Percentiles rank a stretch among this genome's conserved stretches.
phyloP scores from a whole-genome alignment of 2,329 filamentous ascomycete species.

The Ceratocystis cacaofunesta region DNA sequence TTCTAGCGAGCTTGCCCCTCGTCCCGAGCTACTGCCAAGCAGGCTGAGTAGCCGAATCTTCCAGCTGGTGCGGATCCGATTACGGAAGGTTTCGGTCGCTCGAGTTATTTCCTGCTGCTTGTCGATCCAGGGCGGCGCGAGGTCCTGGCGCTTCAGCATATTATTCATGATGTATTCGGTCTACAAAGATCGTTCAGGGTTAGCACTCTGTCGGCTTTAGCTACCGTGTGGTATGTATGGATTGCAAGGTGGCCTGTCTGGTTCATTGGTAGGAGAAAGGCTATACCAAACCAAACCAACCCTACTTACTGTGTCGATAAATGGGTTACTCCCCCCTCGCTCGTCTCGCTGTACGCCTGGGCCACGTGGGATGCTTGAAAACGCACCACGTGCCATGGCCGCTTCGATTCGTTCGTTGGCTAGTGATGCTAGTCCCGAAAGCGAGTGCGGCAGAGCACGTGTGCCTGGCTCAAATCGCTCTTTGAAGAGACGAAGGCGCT shows the following conservation, averaged over 20 bases:
- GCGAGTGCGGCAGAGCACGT: slow-evolving; percentile 56
- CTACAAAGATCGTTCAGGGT: slow-evolving; percentile 2
- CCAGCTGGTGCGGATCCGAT: slow-evolving; percentile 69
- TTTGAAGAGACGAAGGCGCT: slow-evolving; percentile 55
- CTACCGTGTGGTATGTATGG: no score
- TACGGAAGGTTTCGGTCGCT: slow-evolving; percentile 54
- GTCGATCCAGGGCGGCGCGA: slow-evolving; percentile 96
- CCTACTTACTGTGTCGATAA: slow-evolving; percentile 54
- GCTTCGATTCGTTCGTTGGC: slow-evolving; percentile 86
- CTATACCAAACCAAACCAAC: no score
- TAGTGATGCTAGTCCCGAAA: slow-evolving; percentile 64
- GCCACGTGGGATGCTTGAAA: slow-evolving; percentile 67
- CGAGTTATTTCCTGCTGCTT: slow-evolving; percentile 83
- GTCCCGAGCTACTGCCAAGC: slow-evolving; percentile 60
- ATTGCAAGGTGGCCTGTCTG: no score
- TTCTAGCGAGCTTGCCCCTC: slow-evolving; percentile 34
- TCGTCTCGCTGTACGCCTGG: slow-evolving; percentile 68
- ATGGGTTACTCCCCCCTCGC: slow-evolving; percentile 70
- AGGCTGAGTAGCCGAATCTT: slow-evolving; percentile 62
- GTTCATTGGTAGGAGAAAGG: no score
- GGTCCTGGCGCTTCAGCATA: slow-evolving; percentile 91
- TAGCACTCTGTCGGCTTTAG: neutral
- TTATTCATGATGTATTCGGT: slow-evolving; percentile 98
- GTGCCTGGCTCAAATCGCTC: slow-evolving; percentile 65
- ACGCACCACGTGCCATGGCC: slow-evolving; percentile 81